Base-by-base conservation (phyloP, 2,329 filamentous ascomycete genomes). In the Cercospora nicotianae region DNA sequence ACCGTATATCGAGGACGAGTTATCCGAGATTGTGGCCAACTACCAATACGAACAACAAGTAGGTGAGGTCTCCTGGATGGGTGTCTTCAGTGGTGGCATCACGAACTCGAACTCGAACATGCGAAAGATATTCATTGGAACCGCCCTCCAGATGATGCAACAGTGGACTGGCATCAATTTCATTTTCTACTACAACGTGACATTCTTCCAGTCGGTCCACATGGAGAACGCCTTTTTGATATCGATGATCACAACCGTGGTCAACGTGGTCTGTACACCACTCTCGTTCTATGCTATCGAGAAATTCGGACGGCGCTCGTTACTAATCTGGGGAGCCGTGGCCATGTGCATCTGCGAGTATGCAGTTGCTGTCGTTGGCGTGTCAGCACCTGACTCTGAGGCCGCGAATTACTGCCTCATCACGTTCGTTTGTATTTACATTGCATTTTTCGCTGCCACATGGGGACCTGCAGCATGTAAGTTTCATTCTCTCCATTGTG, bases 251-350 rank as follows among this genome's bases (percentile, higher is more conserved):
- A 95, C 92, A 77, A 96, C 91, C 67, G 86, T 96, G 64, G 92
- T 97, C 83, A 97, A 97, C 81, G 91, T 96, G 70, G 85, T 81
- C 81, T 94, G 91, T 53, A 96, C 93, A 2, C 93, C 93, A 0
- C 78, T 96, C 71, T 95, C 93, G 18, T 97, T 97, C 87, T 96
- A 86, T 82, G 90, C 90, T 18, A 90, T 97, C 71, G 93, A 97
- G 83, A 87, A 83, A 74, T 88, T 93, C 72, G 93, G 93, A 71
- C 92, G 93, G 77, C 91, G 93, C 69, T 85, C 87, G 28, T 88
- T 97, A 65, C 89, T 97, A 72, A 87, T 96, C 78, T 86, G 84
- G 75, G 93, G 93, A 74, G 92, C 91, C 30, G 69, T 89, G 3
- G 91, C 91, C 73, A 96, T 96, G 93, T 84, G 93, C 20, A 77